Evolutionary conservation across 1,284 basidiomycete genomes (phyloP), one percentile per base, ranked within the genome.

Genomic region (Takashimella koratensis): DNA sequence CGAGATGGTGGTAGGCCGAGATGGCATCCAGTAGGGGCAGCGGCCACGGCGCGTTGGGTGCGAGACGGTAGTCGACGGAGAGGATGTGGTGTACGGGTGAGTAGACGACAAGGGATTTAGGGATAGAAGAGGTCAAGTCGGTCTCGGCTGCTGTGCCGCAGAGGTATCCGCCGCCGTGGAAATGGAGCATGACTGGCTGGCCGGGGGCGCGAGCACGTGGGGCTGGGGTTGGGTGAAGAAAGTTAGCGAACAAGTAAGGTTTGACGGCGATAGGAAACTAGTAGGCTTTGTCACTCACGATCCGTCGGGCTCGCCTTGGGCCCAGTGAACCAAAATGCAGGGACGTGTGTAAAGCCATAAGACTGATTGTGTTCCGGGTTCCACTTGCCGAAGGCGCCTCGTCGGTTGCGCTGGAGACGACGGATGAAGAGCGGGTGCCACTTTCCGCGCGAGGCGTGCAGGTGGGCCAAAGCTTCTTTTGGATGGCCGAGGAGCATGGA

Each of bases 11-110:
- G 65, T 86, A 86, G 0, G 81, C 82, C 1, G 83, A 79, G 13
- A 86, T 75, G 0, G 81, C 82, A 59, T 86, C 85, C 4, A 86
- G 66, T 1, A 86, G 76, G 16, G 84, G 83, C 0, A 84, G 72
- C 0, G 86, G 85, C 77, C 86, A 86, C 0, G 84, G 71, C 5
- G 60, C 63, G 1, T 47, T 53, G 1, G 65, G 62, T 0, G 70
- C 68, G 0, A 72, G 63, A 2, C 71, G 62, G 43, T 71, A 73
- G 49, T 73, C 73, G 42, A 73, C 64, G 1, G 65, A 67, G 0
- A 75, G 60, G 10, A 75, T 58, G 43, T 73, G 70, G 21, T 65
- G 63, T n/a, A 73, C 59, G 1, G 70, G 66, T 4, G 71, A 70
- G 54, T 70, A 60, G 6, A 53, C 46, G 5, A 71, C 67, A 5